phyloP scores from a whole-genome alignment of 805 yeast genomes.

The Candida lessepsii region DNA sequence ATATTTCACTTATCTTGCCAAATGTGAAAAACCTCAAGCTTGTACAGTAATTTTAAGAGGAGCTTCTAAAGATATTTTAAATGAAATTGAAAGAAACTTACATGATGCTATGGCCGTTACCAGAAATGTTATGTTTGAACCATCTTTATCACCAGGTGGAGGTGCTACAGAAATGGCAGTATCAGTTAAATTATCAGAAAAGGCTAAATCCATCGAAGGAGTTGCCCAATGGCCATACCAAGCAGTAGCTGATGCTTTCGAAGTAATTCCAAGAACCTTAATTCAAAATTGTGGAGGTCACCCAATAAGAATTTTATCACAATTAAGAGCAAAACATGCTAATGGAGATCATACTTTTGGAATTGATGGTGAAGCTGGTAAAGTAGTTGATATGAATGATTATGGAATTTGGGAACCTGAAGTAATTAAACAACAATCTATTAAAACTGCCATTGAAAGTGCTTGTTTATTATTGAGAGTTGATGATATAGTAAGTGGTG shows the following conservation, averaged over 20 bases:
- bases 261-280: slow-evolving; percentile 95
- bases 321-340: slow-evolving; percentile 94
- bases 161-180: slow-evolving; percentile 99
- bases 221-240: slow-evolving; percentile 98
- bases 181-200: slow-evolving; percentile 80
- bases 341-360: slow-evolving; percentile 84
- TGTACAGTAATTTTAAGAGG: slow-evolving; percentile 93
- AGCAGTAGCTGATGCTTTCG: slow-evolving; percentile 98
- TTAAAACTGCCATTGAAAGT: slow-evolving; percentile 97
- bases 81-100: slow-evolving; percentile 93
- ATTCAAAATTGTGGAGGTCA: slow-evolving; percentile 98
- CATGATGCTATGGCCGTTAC: slow-evolving; percentile 99
- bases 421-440: slow-evolving; percentile 93
- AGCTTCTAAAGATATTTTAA: slow-evolving; percentile 92
- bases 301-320: slow-evolving; percentile 85
- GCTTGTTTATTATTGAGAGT: slow-evolving; percentile 93
- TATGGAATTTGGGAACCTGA: slow-evolving; percentile 99
- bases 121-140: slow-evolving; percentile 91
- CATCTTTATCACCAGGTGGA: slow-evolving; percentile 96
- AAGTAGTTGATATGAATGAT: slow-evolving; percentile 89
- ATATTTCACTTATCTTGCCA: slow-evolving; percentile 80
- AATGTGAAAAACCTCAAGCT: slow-evolving; percentile 85
- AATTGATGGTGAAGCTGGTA: slow-evolving; percentile 92
- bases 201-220: slow-evolving; percentile 90
- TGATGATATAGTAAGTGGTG: slow-evolving; percentile 97